A percentile compares a stretch with the other conserved stretches of the same genome.
Conservation (phyloP, 1,139 yeast species). For the Taphrina populina region DNA sequence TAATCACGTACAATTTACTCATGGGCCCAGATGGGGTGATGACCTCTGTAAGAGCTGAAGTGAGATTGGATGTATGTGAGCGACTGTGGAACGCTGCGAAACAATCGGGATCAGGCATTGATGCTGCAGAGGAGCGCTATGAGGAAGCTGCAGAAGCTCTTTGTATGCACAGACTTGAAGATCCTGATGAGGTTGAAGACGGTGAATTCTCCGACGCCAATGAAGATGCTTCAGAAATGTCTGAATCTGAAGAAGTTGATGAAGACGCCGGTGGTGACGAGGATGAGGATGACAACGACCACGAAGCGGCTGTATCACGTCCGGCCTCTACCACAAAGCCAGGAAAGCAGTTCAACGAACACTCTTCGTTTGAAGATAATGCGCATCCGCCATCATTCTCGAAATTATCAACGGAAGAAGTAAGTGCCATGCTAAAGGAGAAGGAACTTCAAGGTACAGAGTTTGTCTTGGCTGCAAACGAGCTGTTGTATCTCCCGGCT, state of each 20-base stretch:
- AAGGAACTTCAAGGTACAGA: constrained; percentile 2
- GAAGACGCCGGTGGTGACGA: not conserved
- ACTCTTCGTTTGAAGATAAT: not conserved
- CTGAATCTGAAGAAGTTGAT: not conserved
- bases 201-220: constrained; percentile 7
- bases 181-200: constrained; percentile 26
- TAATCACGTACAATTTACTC: constrained; percentile 19
- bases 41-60: constrained; percentile 7
- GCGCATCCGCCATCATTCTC: constrained; percentile 28
- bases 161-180: not conserved
- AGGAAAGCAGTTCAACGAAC: not conserved
- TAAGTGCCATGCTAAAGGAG: not conserved
- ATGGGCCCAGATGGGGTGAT: constrained; percentile 31
- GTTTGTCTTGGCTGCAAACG: constrained; percentile 17
- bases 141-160: constrained; percentile 20
- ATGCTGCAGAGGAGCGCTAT: constrained; percentile 10
- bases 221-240: not conserved
- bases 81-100: not conserved
- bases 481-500: constrained; percentile 35
- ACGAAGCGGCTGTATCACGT: not conserved
- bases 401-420: constrained; percentile 4
- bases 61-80: constrained; percentile 12
- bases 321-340: not conserved
- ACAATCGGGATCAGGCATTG: constrained; percentile 6
- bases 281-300: not conserved